Base-by-base conservation (phyloP, 2,329 filamentous ascomycete genomes). In the Penicillium sp. region DNA sequence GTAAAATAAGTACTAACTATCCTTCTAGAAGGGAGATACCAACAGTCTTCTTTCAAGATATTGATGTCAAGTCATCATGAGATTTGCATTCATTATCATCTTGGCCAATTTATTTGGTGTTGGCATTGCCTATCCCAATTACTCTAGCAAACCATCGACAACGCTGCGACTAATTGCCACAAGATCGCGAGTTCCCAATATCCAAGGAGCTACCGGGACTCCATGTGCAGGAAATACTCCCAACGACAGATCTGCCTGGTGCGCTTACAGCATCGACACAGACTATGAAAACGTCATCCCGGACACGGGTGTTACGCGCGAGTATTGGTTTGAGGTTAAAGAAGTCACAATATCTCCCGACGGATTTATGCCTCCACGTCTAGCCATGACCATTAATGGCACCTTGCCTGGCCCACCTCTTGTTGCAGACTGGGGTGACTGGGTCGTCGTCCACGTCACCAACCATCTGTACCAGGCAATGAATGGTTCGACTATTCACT, bases 351-450 rank as follows among this genome's bases (percentile, higher is more conserved):
- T 65, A 21, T 58, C 62, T 7, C 62, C 62, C 15, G 65, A 67
- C 25, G 65, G 65, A 48, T 73, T 77, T 55, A 57, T 69, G 1
- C 4, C 38, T 33, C 38, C 27, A 33, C 71, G 77, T 13, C 61
- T 78, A 41, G 74, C 78, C 17, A 66, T 78, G 58, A 78, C 89
- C 31, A 77, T 89, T 68, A 88, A 89, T 68, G 83, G 83, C 9
- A 81, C 84, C 43, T 87, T 84, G 59, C 89, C 89, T 0, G 89
- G 87, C 0, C 89, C 89, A 1, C 78, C 81, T 15, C 84, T 92
- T 53, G 80, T 82, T 59, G 86, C 83, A 19, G 81, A 86, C 70
- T 87, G 84, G 84, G 85, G 84, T 39, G 85, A 87, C 65, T 75
- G 61, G 33, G 74, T 87, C 6, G 67, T 73, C n/a, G 71, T 86